Evolutionary conservation across 129 eudicot species (phyloP).

Genomic region (Dittrichia graveolens): DNA sequence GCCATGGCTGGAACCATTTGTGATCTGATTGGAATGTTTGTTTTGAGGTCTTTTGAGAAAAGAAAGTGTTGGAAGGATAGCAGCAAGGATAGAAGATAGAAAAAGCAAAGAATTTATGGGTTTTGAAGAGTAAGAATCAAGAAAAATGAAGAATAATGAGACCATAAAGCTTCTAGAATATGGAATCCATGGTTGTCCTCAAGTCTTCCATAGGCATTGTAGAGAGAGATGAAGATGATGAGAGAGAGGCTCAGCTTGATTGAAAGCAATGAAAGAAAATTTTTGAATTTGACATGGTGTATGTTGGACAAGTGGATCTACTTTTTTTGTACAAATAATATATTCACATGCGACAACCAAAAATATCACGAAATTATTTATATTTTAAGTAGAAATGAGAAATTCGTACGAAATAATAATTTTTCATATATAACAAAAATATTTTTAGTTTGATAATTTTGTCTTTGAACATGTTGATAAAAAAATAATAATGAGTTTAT

Average conservation of each 20-base stretch:
- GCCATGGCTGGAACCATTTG: slow-evolving; percentile 15
- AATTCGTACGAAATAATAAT: neutral
- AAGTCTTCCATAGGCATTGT: neutral
- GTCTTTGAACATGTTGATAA: too few relatives aligned
- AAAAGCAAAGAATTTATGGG: slow-evolving; percentile 34
- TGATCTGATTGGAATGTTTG: neutral
- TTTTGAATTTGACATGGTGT: slow-evolving; percentile 22
- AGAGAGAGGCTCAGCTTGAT: neutral
- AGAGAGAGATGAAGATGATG: slow-evolving; percentile 20
- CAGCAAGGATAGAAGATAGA: slow-evolving; percentile 41
- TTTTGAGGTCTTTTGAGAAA: slow-evolving; percentile 15
- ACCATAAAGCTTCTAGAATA: slow-evolving; percentile 35
- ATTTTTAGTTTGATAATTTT: too few relatives aligned
- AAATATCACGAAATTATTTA: neutral
- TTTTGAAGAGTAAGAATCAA: slow-evolving; percentile 39
- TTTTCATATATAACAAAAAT: neutral
- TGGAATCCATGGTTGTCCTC: slow-evolving; percentile 30
- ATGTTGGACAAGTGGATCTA: slow-evolving; percentile 28
- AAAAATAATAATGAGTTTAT: too few relatives aligned
- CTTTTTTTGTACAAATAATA: slow-evolving; percentile 10
- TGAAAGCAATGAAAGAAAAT: slow-evolving; percentile 15
- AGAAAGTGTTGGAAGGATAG: slow-evolving; percentile 53
- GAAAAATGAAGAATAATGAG: slow-evolving; percentile 43
- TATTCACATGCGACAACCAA: slow-evolving; percentile 21
- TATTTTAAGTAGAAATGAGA: neutral